These are phyloP conservation scores for Raphanus raphanistrum DNA, from an alignment of 345 rosid genomes.

Conservation along the genomic window DNA sequence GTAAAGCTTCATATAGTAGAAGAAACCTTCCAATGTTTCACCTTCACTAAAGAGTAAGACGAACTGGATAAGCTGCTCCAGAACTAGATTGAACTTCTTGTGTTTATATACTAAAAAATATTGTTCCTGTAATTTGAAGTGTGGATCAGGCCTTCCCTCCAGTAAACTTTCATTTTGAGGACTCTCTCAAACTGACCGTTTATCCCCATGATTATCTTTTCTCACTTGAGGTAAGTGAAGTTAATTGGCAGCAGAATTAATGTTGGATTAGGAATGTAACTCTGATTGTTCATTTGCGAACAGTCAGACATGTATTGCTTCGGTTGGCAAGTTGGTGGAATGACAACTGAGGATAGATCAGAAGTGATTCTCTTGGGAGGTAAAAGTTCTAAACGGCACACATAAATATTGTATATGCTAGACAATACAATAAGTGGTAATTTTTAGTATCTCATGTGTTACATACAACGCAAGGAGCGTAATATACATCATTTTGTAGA, in stretches of 20 bases:
- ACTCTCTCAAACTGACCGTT: conserved; percentile 54
- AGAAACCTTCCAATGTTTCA: conserved; percentile 65
- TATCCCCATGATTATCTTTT: conserved; percentile 80
- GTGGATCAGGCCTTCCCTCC: conserved; percentile 66
- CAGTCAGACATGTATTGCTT: conserved; percentile 71
- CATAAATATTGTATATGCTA: neutral
- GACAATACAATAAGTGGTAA: neutral
- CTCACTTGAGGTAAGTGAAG: conserved; percentile 43
- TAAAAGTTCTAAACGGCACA: conserved; percentile 26
- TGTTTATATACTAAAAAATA: neutral
- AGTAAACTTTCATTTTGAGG: conserved; percentile 63
- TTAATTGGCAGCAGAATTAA: neutral
- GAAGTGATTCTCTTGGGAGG: conserved; percentile 83
- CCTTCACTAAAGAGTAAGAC: conserved; percentile 58
- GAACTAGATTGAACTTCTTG: neutral
- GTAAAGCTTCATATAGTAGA: conserved; percentile 58
- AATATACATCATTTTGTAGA: neutral
- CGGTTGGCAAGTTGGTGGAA: conserved; percentile 72
- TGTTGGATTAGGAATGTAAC: neutral
- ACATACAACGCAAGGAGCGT: neutral
- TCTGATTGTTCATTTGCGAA: neutral
- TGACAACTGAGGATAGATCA: conserved; percentile 57
- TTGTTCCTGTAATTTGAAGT: conserved; percentile 46
- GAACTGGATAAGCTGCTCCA: neutral
- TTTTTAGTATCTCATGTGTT: neutral